A percentile compares a stretch with the other conserved stretches of the same genome.
Evolutionary conservation across 1,139 yeast species (phyloP).

Genomic region (Pneumocystis sp.): DNA sequence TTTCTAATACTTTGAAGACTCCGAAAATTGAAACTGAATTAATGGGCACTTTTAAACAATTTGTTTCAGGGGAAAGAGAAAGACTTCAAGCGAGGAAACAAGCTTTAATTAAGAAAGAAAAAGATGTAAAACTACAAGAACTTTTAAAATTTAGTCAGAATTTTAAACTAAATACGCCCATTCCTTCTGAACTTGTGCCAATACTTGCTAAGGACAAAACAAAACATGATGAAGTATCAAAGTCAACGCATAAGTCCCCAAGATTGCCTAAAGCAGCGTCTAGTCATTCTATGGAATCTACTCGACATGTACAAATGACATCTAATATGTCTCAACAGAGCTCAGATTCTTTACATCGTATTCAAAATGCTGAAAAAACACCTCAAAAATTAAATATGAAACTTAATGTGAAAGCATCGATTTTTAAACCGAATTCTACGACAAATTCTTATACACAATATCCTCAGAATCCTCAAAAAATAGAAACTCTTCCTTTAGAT

Average conservation of each 20-base stretch:
- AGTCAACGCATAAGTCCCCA: constrained; percentile 14
- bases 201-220: constrained; percentile 53
- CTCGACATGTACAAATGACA: constrained; percentile 11
- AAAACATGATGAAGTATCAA: constrained; percentile 44
- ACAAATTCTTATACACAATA: constrained; percentile 24
- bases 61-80: constrained; percentile 24
- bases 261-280: constrained; percentile 15
- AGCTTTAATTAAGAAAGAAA: constrained; percentile 29
- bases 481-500: constrained; percentile 4
- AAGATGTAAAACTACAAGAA: constrained; percentile 42
- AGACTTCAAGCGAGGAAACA: constrained; percentile 22
- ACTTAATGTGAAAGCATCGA: constrained; percentile 42
- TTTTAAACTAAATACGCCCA: constrained; percentile 44
- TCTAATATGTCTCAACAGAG: constrained; percentile 8
- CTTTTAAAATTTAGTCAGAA: constrained; percentile 68
- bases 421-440: constrained; percentile 56
- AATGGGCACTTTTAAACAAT: constrained; percentile 24
- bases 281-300: constrained; percentile 13
- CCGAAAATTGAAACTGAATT: constrained; percentile 22
- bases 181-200: constrained; percentile 62
- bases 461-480: neutral
- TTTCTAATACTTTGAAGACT: neutral
- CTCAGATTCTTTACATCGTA: constrained; percentile 7
- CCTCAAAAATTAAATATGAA: constrained; percentile 24
- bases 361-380: constrained; percentile 3